These are phyloP conservation scores for Pseudozyma hubeiensis DNA, from an alignment of 1,284 basidiomycete genomes.

Conservation along the genomic window DNA sequence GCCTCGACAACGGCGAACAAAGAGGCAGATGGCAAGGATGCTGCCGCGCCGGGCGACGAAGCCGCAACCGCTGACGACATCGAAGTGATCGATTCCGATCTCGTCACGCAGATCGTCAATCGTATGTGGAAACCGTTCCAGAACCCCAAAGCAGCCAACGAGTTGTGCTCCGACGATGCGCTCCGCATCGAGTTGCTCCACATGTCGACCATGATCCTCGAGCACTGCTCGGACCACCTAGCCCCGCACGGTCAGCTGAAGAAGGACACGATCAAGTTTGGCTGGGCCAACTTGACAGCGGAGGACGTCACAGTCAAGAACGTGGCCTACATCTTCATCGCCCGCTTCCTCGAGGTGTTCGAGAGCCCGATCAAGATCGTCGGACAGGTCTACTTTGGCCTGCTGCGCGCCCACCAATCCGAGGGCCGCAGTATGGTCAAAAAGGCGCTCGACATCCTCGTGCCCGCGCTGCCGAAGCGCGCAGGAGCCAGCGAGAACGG, in stretches of 20 bases:
- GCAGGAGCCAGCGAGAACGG: constrained; percentile 68
- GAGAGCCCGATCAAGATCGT: constrained; percentile 94
- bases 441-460: constrained; percentile 90
- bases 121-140: constrained; percentile 84
- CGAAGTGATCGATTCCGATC: constrained; percentile 75
- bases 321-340: constrained; percentile 89
- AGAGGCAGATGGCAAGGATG: constrained; percentile 56
- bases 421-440: constrained; percentile 82
- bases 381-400: constrained; percentile 89
- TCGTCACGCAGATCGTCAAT: constrained; percentile 78
- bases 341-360: constrained; percentile 92
- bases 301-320: constrained; percentile 95
- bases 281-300: constrained; percentile 85
- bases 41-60: constrained; percentile 67
- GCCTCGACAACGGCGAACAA: constrained; percentile 8
- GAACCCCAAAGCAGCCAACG: constrained; percentile 69
- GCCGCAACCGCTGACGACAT: constrained; percentile 11
- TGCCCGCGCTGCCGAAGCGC: constrained; percentile 79
- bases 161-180: constrained; percentile 77
- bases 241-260: constrained; percentile 78
- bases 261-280: constrained; percentile 95
- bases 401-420: constrained; percentile 84
- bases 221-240: constrained; percentile 79
- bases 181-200: constrained; percentile 92
- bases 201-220: constrained; percentile 88